Base-by-base conservation (phyloP, 805 yeast species). In the Pichia pseudocactophila region DNA sequence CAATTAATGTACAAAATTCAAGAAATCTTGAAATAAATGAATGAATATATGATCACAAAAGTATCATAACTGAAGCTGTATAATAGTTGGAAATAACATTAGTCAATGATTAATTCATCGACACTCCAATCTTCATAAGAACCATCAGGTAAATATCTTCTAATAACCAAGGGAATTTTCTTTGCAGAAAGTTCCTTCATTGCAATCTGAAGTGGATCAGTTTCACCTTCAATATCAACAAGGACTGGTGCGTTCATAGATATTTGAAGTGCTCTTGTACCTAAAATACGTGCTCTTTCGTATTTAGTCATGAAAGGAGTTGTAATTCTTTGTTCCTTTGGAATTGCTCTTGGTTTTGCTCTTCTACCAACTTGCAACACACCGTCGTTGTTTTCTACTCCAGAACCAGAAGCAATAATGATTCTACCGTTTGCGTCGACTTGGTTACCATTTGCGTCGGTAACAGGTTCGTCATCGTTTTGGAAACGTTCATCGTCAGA, bases 281-380 rank as follows among this genome's bases (percentile, higher is more conserved):
- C 99, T 56, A 92, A 74, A 47, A 92, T 87, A 68, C 99, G 78
- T 7, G 99, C 99, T 55, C 97, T 77, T 70, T 92, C 99, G 63
- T 92, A 92, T 61, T 94, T 92, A 44, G 99, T 92, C 97, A 92
- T 89, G 62, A 90, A 92, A 41, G 99, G 99, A 5, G 99, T 92
- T 12, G 99, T 92, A 22, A 88, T 74, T 64, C 99, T 78, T 50
- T 84, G 69, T 18, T 86, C 95, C 53, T 76, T 85, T 44, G 96
- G 84, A 46, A 92, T 87, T 16, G 97, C 95, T 56, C 86, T 76
- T 49, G 52, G 44, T 31, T 44, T 49, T 7, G 51, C 52, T 37
- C 50, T 53, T 40, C 47, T 54, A 17, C 71, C 77, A 56, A 49
- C 73, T 74, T 48, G 56, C 50, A 45, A 55, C 55, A 44, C 55